A percentile compares a stretch with the other conserved stretches of the same genome.
Evolutionary conservation across 805 yeast genomes (phyloP).

Genomic region (Metschnikowia koreensis): DNA sequence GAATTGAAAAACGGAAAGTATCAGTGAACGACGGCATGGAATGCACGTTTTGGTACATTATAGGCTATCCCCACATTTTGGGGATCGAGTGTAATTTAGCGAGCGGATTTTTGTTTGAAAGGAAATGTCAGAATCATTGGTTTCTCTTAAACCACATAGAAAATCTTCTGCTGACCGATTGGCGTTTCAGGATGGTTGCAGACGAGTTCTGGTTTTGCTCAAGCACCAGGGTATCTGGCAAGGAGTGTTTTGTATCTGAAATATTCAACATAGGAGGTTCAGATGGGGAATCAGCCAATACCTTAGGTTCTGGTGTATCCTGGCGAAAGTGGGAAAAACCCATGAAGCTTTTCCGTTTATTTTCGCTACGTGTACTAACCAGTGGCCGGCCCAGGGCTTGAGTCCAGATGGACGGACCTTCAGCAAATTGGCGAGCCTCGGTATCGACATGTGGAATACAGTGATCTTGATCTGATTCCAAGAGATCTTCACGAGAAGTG

Average conservation of each 20-base stretch:
- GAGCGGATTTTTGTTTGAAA: background rate
- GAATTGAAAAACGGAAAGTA: background rate
- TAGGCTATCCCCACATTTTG: too few relatives aligned
- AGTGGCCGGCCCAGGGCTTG: background rate
- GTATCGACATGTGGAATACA: background rate
- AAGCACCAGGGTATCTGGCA: background rate
- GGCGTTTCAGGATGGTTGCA: background rate
- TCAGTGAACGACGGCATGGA: too few relatives aligned
- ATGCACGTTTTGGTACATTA: too few relatives aligned
- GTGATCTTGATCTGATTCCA: background rate
- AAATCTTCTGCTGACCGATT: constrained; percentile 11
- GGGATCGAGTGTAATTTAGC: background rate
- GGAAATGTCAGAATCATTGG: background rate
- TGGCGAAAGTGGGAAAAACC: background rate
- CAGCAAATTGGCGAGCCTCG: background rate
- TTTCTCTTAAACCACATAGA: constrained; percentile 8
- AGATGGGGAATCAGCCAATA: background rate
- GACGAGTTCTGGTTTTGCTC: background rate
- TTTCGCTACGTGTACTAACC: background rate
- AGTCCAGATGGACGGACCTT: background rate
- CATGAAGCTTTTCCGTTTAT: constrained; percentile 8
- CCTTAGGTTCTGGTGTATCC: background rate
- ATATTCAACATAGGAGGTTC: background rate
- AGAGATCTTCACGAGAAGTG: background rate
- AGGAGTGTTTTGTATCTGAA: background rate